Base-by-base conservation (phyloP, 2,329 filamentous ascomycete genomes). In the Alternaria sp. region DNA sequence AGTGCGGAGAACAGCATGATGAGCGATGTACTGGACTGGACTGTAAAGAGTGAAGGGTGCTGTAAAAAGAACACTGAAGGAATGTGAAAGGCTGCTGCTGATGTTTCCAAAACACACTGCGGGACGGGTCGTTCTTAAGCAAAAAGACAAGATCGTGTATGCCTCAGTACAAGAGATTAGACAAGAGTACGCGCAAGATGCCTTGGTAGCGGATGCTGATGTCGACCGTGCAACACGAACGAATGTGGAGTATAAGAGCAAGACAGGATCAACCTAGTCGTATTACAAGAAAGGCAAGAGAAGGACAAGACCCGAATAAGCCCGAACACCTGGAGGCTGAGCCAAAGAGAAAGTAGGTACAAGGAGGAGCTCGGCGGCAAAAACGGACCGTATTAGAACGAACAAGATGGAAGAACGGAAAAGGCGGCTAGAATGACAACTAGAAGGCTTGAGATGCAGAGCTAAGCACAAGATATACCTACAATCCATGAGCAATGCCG, bases 1-100 rank as follows among this genome's bases (percentile, higher is more conserved):
- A 79, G 67, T 19, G 70, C 57, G 23, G 73, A 69, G 70, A 76
- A 68, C 58, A 77, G 71, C 77, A 79, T 79, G 59, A 49, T 76
- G 69, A 54, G 64, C 52, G 44, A 54, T 36, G 23, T 36, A 46
- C 23, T 43, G 43, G 21, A 40, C 19, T 36, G 23, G 28, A 28
- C 8, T 36, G 23, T 28, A 40, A 47, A 25, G 40, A 43, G 12
- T 30, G 49, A 21, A 30, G n/a, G 26, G n/a, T 45, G 32, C 13
- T 60, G 32, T 15, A 54, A 51, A 23, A 23, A 32, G 52, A 59
- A 36, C 13, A 15, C 15, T 32, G 57, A 54, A 45, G 19, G 32
- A 44, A 23, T 51, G 49, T 52, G 30, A 9, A 52, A 17, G 21
- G 49, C 11, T 52, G 49, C 13, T 36, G 49, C 32, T 52, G 49